Evolutionary conservation across 371 early-diverging fungal species (phyloP).

Genomic region (Mycotypha africana): DNA sequence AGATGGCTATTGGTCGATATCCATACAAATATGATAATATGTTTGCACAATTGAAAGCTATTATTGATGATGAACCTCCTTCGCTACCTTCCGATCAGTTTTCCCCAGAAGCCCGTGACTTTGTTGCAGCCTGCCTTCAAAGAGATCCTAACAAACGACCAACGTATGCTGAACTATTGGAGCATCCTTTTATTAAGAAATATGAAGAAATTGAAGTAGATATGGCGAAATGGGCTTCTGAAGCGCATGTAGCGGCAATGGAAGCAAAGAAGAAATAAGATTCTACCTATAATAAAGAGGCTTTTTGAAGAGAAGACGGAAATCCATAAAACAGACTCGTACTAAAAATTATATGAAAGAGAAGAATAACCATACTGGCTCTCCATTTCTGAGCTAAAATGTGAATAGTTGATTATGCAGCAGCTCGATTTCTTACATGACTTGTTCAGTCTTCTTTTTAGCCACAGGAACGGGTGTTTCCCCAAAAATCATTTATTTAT

Average conservation of each 20-base stretch:
- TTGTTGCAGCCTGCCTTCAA: slow-evolving; percentile 73
- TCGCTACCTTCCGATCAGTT: slow-evolving; percentile 55
- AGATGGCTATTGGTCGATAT: slow-evolving; percentile 84
- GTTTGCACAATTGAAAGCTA: slow-evolving; percentile 86
- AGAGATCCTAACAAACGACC: slow-evolving; percentile 72
- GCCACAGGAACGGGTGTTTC: too few species aligned
- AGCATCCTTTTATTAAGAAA: slow-evolving; percentile 69
- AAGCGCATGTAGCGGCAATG: slow-evolving; percentile 17
- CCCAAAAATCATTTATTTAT: too few species aligned
- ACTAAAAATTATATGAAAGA: too few species aligned
- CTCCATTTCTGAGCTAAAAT: too few species aligned
- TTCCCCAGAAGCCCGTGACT: slow-evolving; percentile 70
- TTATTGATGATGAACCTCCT: slow-evolving; percentile 79
- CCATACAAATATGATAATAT: slow-evolving; percentile 68
- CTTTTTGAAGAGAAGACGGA: too few species aligned
- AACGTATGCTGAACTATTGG: slow-evolving; percentile 63
- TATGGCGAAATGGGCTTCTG: slow-evolving; percentile 77
- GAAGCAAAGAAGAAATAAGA: neutral
- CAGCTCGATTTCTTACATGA: too few species aligned
- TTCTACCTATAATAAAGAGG: too few species aligned
- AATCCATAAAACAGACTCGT: too few species aligned
- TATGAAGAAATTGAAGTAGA: slow-evolving; percentile 63
- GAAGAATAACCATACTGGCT: too few species aligned
- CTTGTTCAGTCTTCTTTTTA: too few species aligned
- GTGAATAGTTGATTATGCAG: too few species aligned